Conservation (phyloP, 805 yeast genomes). For the Candida maesae region DNA sequence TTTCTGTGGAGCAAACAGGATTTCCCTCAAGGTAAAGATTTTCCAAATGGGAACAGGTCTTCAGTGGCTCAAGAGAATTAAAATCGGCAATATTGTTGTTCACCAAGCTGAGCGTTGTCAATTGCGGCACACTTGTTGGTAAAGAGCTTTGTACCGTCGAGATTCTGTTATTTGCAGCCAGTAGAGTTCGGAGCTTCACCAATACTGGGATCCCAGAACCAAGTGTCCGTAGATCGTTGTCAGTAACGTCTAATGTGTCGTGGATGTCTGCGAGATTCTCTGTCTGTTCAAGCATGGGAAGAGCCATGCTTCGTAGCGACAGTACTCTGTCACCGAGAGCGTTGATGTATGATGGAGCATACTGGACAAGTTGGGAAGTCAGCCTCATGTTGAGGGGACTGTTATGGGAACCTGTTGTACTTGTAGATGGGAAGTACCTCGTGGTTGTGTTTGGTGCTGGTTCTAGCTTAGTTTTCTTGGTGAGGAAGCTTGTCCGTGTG, state of each 20-base stretch:
- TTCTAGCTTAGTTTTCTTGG: no score
- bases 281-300: conserved; percentile 43
- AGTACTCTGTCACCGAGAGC: conserved; percentile 41
- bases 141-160: conserved; percentile 35
- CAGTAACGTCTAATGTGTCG: conserved; percentile 67
- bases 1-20: conserved; percentile 43
- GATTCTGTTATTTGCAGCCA: conserved; percentile 64
- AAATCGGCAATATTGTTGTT: conserved; percentile 48
- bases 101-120: conserved; percentile 49
- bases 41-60: conserved; percentile 38
- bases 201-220: conserved; percentile 40
- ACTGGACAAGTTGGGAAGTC: conserved; percentile 44
- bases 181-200: conserved; percentile 44
- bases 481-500: no score
- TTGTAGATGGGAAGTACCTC: no score
- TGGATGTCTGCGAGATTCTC: conserved; percentile 36
- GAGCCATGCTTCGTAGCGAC: conserved; percentile 36
- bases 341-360: conserved; percentile 47
- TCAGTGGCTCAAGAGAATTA: conserved; percentile 37
- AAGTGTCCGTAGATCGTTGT: conserved; percentile 62
- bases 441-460: no score
- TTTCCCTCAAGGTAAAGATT: conserved; percentile 55
- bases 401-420: no score
- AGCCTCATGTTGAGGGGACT: no score
- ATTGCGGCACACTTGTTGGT: conserved; percentile 37